A percentile compares a stretch with the other conserved stretches of the same genome.
Evolutionary conservation across 129 eudicot species (phyloP).

Genomic region (Centrapalus pauciflorus): DNA sequence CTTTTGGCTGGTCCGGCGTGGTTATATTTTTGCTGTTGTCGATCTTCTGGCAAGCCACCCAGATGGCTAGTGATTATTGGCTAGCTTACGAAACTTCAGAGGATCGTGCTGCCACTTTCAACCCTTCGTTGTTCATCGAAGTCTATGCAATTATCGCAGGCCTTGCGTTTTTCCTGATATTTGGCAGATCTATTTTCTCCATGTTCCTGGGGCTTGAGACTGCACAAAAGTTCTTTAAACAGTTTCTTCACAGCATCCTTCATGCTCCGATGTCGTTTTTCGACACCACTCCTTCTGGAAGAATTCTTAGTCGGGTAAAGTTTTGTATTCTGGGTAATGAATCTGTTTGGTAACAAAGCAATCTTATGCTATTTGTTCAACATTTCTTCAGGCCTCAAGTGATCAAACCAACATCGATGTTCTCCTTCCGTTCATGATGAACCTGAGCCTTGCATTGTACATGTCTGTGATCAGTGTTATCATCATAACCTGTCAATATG

Average conservation of each 20-base stretch:
- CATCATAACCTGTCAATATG: conserved; percentile 54
- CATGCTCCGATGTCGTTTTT: conserved; percentile 91
- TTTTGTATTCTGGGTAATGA: neutral
- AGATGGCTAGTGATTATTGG: conserved; percentile 71
- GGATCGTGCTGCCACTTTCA: conserved; percentile 19
- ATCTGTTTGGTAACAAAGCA: neutral
- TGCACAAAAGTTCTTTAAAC: conserved; percentile 51
- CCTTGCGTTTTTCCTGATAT: conserved; percentile 29
- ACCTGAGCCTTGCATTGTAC: conserved; percentile 41
- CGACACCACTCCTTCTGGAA: conserved; percentile 81
- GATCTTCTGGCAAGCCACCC: conserved; percentile 42
- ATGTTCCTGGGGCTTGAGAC: conserved; percentile 51
- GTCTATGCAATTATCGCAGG: conserved; percentile 41
- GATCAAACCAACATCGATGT: conserved; percentile 66
- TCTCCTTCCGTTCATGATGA: conserved; percentile 48
- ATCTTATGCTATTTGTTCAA: conserved; percentile 6
- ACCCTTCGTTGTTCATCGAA: conserved; percentile 41
- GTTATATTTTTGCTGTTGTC: conserved; percentile 33
- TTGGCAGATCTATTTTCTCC: conserved; percentile 26
- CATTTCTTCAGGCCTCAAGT: conserved; percentile 56
- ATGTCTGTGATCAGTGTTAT: conserved; percentile 46
- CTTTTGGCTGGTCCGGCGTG: conserved; percentile 67
- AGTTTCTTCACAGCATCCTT: conserved; percentile 43
- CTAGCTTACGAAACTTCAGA: conserved; percentile 61
- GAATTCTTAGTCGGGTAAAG: conserved; percentile 64